A percentile compares a stretch with the other conserved stretches of the same genome.
Conservation (phyloP, 2,329 filamentous ascomycete species). For the Aureobasidium melanogenum region DNA sequence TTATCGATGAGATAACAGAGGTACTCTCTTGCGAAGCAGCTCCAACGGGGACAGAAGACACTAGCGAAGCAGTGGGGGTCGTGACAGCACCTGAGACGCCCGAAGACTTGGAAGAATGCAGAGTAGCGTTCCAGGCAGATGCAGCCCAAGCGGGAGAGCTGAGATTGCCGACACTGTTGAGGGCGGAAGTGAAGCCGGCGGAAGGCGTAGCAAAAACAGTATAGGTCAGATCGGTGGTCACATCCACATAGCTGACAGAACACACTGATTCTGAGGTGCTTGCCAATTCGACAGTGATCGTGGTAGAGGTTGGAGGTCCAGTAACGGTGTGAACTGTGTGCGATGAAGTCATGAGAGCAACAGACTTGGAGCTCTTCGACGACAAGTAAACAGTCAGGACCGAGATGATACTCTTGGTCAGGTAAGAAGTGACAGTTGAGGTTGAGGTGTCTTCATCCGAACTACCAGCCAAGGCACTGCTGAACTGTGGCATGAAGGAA, state of each 20-base stretch:
- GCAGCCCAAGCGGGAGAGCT: not conserved
- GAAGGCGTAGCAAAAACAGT: not conserved
- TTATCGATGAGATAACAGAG: not conserved
- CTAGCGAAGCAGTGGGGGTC: not conserved
- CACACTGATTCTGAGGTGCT: not conserved
- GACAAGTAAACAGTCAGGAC: not conserved
- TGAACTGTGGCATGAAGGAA: slow-evolving; percentile 13
- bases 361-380: not conserved
- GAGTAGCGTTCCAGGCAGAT: not conserved
- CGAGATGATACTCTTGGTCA: not conserved
- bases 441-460: not conserved
- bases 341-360: not conserved
- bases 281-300: not conserved
- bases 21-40: not conserved
- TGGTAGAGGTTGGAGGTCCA: not conserved
- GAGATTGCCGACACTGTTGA: not conserved
- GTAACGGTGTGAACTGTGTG: not conserved
- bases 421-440: slow-evolving; percentile 3
- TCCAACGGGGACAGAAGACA: not conserved
- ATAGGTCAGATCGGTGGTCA: slow-evolving; percentile 3
- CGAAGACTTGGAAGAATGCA: not conserved
- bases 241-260: slow-evolving; percentile 2
- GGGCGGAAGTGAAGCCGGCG: not conserved
- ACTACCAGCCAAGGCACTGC: not conserved
- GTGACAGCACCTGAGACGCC: not conserved